Conservation (phyloP, 2,329 filamentous ascomycete genomes). For the Aspergillus niger region DNA sequence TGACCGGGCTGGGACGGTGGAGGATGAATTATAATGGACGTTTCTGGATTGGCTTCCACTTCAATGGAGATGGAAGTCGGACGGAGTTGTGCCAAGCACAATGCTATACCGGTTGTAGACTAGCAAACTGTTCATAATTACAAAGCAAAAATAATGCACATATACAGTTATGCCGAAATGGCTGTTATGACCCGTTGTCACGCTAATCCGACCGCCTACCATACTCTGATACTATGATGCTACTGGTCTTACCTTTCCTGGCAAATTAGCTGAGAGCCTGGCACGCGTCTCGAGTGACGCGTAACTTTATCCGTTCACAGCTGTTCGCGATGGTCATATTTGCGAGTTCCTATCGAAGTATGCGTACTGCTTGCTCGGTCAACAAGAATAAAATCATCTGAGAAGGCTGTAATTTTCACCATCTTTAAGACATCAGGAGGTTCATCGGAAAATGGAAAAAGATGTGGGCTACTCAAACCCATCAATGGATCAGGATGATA, state of each 20-base stretch:
- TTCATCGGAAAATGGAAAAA: constrained; percentile 11
- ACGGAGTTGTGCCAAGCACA: constrained; percentile 27
- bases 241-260: neutral
- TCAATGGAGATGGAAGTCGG: constrained; percentile 32
- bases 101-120: constrained; percentile 10
- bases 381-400: neutral
- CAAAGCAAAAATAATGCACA: neutral
- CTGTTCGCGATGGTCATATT: neutral
- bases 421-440: neutral
- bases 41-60: constrained; percentile 22
- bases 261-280: neutral
- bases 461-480: constrained; percentile 16
- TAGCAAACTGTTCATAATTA: constrained; percentile 6
- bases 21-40: constrained; percentile 18
- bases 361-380: neutral
- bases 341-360: neutral
- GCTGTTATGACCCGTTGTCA: neutral
- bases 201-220: neutral
- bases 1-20: constrained; percentile 18
- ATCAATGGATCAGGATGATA: constrained; percentile 58
- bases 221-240: neutral
- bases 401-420: neutral
- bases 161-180: neutral
- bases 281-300: neutral
- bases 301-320: neutral